These are phyloP conservation scores for Claviceps africana DNA, from an alignment of 2,329 filamentous ascomycete genomes.

Conservation along the genomic window DNA sequence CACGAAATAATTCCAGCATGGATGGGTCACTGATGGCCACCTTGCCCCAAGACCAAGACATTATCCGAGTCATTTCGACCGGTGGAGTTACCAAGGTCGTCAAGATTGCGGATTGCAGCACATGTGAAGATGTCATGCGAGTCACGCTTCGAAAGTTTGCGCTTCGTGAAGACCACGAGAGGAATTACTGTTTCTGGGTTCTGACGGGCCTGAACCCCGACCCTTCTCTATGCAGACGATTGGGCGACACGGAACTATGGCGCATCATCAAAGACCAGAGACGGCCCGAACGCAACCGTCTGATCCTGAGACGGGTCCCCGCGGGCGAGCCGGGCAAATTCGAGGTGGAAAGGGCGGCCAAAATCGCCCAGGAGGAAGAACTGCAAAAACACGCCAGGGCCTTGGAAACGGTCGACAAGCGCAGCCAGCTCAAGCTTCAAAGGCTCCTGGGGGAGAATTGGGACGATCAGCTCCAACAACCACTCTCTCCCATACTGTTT, in stretches of 20 bases:
- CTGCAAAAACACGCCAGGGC: slow-evolving; percentile 56
- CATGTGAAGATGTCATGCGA: slow-evolving; percentile 82
- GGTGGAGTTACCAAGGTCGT: slow-evolving; percentile 86
- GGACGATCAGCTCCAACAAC: slow-evolving; percentile 66
- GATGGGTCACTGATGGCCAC: slow-evolving; percentile 78
- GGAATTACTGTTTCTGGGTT: slow-evolving; percentile 95
- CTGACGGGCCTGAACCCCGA: slow-evolving; percentile 75
- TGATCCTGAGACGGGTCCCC: slow-evolving; percentile 88
- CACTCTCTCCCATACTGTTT: slow-evolving; percentile 67
- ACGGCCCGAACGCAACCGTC: slow-evolving; percentile 72
- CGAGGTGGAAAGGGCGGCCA: slow-evolving; percentile 75
- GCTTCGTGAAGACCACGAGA: slow-evolving; percentile 76
- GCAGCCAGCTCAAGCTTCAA: slow-evolving; percentile 76
- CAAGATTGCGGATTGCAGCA: slow-evolving; percentile 82
- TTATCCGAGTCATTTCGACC: slow-evolving; percentile 87
- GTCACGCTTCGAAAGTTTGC: slow-evolving; percentile 79
- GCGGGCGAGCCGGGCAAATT: slow-evolving; percentile 77
- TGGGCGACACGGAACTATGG: slow-evolving; percentile 79
- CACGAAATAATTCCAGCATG: slow-evolving; percentile 68
- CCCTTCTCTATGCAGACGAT: slow-evolving; percentile 62
- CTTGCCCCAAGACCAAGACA: slow-evolving; percentile 70
- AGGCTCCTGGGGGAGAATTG: slow-evolving; percentile 80
- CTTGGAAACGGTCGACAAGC: slow-evolving; percentile 51
- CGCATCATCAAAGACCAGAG: slow-evolving; percentile 78
- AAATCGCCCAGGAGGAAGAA: slow-evolving; percentile 78